Evolutionary conservation across 1,284 basidiomycete species (phyloP).

Genomic region (Schizophyllum commune): DNA sequence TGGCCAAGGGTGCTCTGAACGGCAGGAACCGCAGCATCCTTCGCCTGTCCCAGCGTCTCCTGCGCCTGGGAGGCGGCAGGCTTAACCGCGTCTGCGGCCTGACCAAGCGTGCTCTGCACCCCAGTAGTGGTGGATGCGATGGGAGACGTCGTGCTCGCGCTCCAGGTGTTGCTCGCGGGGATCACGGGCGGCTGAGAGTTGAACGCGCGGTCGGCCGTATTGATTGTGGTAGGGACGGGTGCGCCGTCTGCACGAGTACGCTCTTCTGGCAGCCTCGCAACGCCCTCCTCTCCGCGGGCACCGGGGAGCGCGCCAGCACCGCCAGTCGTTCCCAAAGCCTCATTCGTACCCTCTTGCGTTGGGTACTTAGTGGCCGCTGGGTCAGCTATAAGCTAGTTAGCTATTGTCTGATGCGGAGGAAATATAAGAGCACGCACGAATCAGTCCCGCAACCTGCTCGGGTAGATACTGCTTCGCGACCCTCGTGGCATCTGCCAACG

Average conservation of each 20-base stretch:
- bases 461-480: not conserved
- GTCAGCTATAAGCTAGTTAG: not conserved
- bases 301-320: slow-evolving; percentile 6
- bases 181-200: not conserved
- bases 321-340: not conserved
- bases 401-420: not conserved
- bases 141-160: not conserved
- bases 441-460: not conserved
- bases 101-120: not conserved
- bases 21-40: not conserved
- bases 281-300: not conserved
- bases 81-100: not conserved
- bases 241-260: not conserved
- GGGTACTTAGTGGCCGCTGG: not conserved
- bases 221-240: not conserved
- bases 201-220: not conserved
- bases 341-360: not conserved
- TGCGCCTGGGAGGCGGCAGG: not conserved
- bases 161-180: not conserved
- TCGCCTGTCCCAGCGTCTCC: not conserved
- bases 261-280: slow-evolving; percentile 3
- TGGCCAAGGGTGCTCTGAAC: not conserved
- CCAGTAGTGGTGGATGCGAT: too few relatives aligned
- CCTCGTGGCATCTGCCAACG: not conserved
- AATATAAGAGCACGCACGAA: not conserved